Conservation (phyloP, 768 basidiomycete genomes). For the Brasilioporus rufonigricans region DNA sequence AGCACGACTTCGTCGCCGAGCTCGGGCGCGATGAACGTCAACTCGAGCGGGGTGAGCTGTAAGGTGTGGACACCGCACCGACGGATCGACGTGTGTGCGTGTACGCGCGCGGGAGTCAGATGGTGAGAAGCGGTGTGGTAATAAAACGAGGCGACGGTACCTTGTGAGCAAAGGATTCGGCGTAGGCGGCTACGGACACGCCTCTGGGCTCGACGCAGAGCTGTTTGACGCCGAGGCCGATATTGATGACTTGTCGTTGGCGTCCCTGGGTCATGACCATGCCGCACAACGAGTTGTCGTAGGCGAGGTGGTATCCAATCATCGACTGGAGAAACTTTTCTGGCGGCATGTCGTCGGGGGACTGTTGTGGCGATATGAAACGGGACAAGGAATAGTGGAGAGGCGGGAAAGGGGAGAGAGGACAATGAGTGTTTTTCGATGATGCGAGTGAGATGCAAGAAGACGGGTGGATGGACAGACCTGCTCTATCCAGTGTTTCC, state of each 20-base stretch:
- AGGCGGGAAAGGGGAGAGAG: neutral
- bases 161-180: conserved; percentile 75
- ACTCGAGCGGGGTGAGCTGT: conserved; percentile 48
- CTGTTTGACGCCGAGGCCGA: conserved; percentile 77
- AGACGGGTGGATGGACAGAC: conserved; percentile 34
- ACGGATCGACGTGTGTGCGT: too few relatives aligned
- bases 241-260: conserved; percentile 72
- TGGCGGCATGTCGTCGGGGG: conserved; percentile 58
- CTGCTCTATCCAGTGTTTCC: conserved; percentile 85
- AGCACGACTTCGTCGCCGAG: conserved; percentile 63
- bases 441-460: neutral
- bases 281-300: conserved; percentile 68
- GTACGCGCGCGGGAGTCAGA: too few relatives aligned
- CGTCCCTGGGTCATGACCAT: conserved; percentile 85
- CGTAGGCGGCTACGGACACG: conserved; percentile 57
- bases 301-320: conserved; percentile 77
- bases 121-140: too few relatives aligned
- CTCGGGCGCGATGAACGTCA: conserved; percentile 49
- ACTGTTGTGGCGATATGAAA: conserved; percentile 29
- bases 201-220: conserved; percentile 61
- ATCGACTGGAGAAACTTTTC: conserved; percentile 66
- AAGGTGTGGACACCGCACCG: neutral
- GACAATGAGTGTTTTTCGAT: neutral
- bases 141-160: conserved; percentile 35
- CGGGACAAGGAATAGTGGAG: neutral